These are phyloP conservation scores for Hygrophorus russula DNA, from an alignment of 768 basidiomycete genomes.

Conservation along the genomic window DNA sequence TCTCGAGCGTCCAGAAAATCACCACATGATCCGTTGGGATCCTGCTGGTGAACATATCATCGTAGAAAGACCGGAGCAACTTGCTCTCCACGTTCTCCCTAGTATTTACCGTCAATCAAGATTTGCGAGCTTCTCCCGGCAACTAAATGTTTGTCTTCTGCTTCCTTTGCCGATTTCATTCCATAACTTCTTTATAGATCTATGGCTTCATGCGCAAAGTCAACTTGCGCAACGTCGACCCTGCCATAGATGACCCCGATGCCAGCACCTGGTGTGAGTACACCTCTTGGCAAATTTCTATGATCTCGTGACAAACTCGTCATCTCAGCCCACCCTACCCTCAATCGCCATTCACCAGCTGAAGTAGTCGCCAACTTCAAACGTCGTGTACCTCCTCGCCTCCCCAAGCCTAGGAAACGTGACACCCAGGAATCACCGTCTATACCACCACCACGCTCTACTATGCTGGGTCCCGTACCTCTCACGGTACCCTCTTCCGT, in stretches of 20 bases:
- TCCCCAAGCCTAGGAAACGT: constrained; percentile 79
- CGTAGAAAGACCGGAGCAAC: constrained; percentile 87
- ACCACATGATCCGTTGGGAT: constrained; percentile 97
- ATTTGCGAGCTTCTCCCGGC: constrained; percentile 95
- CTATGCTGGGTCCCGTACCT: constrained; percentile 59
- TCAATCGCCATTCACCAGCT: constrained; percentile 82
- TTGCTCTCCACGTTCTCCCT: constrained; percentile 88
- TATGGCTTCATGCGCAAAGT: constrained; percentile 99
- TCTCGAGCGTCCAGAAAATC: constrained; percentile 84
- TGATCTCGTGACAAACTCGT: constrained; percentile 10
- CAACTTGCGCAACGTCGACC: constrained; percentile 90
- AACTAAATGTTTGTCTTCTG: constrained; percentile 68
- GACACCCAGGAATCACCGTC: constrained; percentile 58
- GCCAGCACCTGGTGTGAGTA: constrained; percentile 93
- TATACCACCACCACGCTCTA: constrained; percentile 69
- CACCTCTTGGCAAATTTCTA: constrained; percentile 8
- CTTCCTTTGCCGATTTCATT: constrained; percentile 13
- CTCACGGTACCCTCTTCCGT: constrained; percentile 48
- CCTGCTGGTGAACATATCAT: constrained; percentile 90
- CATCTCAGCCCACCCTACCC: constrained; percentile 70
- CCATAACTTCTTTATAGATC: constrained; percentile 45
- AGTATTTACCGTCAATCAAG: constrained; percentile 92
- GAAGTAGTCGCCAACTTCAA: constrained; percentile 93
- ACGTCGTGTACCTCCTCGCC: constrained; percentile 87
- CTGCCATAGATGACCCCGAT: constrained; percentile 90